Evolutionary conservation across 352 stramenopile genomes (phyloP).

Genomic region (Phytopythium cucurbitacearum): DNA sequence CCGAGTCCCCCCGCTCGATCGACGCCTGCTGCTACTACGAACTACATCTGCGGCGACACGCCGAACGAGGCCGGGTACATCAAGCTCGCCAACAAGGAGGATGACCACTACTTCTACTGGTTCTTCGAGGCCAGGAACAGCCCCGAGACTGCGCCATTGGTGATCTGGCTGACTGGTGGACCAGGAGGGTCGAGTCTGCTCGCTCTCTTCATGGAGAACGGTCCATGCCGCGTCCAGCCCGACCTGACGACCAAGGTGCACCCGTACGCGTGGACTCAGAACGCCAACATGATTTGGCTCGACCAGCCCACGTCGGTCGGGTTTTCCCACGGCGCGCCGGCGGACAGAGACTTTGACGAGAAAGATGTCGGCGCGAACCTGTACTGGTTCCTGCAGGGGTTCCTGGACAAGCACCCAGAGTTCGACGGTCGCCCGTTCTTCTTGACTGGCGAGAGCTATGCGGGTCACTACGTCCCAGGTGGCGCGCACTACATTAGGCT

Average conservation of each 20-base stretch:
- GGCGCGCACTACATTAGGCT: constrained; percentile 34
- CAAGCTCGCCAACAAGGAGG: constrained; percentile 44
- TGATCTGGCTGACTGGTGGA: constrained; percentile 57
- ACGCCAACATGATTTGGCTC: constrained; percentile 51
- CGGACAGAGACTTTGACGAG: constrained; percentile 35
- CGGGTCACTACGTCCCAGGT: constrained; percentile 42
- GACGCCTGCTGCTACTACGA: too few relatives aligned
- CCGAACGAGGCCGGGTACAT: constrained; percentile 45
- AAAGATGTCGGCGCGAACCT: constrained; percentile 44
- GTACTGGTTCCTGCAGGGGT: constrained; percentile 49
- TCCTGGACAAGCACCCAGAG: constrained; percentile 38
- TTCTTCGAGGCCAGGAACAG: constrained; percentile 40
- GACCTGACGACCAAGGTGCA: constrained; percentile 33
- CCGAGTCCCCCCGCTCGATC: too few relatives aligned
- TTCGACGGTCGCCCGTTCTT: constrained; percentile 40
- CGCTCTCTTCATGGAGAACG: constrained; percentile 50
- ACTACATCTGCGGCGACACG: constrained; percentile 11
- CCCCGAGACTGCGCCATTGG: constrained; percentile 25
- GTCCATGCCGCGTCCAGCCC: constrained; percentile 33
- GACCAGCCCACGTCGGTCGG: constrained; percentile 42
- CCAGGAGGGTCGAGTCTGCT: constrained; percentile 43
- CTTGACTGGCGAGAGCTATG: constrained; percentile 53
- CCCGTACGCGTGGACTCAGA: constrained; percentile 41
- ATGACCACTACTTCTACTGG: constrained; percentile 72
- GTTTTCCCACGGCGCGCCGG: constrained; percentile 27